A percentile compares a stretch with the other conserved stretches of the same genome.
Conservation (phyloP, 2,329 filamentous ascomycete species). For the Ophiostoma montium region DNA sequence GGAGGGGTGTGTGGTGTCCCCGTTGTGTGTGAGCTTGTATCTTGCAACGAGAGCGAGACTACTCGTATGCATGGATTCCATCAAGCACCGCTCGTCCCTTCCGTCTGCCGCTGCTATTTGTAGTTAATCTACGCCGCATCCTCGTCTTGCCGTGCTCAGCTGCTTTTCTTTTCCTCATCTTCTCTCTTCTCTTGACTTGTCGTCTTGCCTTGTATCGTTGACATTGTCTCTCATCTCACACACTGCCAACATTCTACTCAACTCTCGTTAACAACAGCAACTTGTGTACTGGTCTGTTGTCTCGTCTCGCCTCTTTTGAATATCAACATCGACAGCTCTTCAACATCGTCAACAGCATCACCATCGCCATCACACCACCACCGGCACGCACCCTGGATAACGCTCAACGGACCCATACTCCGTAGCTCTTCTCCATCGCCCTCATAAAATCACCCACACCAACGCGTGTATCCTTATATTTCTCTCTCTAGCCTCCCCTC, state of each 20-base stretch:
- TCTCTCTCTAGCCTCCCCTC: too few species aligned
- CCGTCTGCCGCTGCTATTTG: not conserved
- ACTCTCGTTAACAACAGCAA: too few species aligned
- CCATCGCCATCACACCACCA: not conserved
- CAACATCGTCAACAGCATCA: not conserved
- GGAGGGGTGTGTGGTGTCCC: constrained; percentile 4
- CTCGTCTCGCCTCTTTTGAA: not conserved
- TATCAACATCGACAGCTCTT: not conserved
- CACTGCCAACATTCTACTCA: too few species aligned
- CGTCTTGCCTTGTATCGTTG: not conserved
- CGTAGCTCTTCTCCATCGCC: not conserved
- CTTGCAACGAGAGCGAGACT: not conserved
- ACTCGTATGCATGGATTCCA: constrained; percentile 7
- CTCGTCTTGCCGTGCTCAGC: constrained; percentile 10
- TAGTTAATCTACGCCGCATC: constrained; percentile 8
- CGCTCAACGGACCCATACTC: not conserved
- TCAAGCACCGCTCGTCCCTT: constrained; percentile 9
- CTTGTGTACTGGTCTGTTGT: constrained; percentile 16
- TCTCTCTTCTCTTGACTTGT: constrained; percentile 3
- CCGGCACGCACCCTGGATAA: not conserved
- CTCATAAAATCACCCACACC: not conserved
- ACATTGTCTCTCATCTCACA: too few species aligned
- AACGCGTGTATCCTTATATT: too few species aligned
- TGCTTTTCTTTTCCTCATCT: constrained; percentile 3
- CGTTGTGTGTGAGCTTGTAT: not conserved